Evolutionary conservation across 495 filamentous ascomycete genomes (phyloP).

Genomic region (Daldinia decipiens): DNA sequence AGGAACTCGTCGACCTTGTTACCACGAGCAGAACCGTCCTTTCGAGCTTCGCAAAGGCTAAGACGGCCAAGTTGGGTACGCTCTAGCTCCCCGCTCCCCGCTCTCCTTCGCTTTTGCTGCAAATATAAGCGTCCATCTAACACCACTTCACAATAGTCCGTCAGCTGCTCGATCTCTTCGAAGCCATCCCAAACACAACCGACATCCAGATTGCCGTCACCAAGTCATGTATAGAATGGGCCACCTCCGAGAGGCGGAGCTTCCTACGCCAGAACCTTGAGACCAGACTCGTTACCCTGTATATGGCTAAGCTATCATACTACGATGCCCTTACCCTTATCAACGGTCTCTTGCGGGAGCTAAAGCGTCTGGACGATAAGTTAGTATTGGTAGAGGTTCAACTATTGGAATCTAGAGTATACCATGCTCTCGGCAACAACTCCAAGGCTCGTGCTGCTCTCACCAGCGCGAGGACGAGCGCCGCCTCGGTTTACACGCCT

Average conservation of each 20-base stretch:
- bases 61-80: slow-evolving; percentile 97
- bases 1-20: slow-evolving; percentile 91
- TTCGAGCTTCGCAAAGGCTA: slow-evolving; percentile 96
- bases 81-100: background rate
- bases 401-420: slow-evolving; percentile 94
- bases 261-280: slow-evolving; percentile 99
- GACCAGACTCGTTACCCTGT: slow-evolving; percentile 89
- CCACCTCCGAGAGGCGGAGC: slow-evolving; percentile 86
- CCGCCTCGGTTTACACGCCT: slow-evolving; percentile 96
- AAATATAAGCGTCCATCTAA: slow-evolving; percentile 8
- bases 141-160: slow-evolving; percentile 70
- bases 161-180: slow-evolving; percentile 95
- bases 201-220: slow-evolving; percentile 94
- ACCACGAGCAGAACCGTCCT: slow-evolving; percentile 88
- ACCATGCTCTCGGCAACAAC: slow-evolving; percentile 96
- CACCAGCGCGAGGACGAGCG: slow-evolving; percentile 91
- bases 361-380: slow-evolving; percentile 98
- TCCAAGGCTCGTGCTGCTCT: slow-evolving; percentile 95
- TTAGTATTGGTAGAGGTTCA: slow-evolving; percentile 98
- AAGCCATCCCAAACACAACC: slow-evolving; percentile 88
- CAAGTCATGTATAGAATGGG: slow-evolving; percentile 99
- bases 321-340: slow-evolving; percentile 97
- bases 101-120: background rate
- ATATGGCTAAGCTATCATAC: slow-evolving; percentile 96
- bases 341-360: slow-evolving; percentile 91